These are phyloP conservation scores for Ambrosia hybrid DNA, from an alignment of 140 eudicot genomes.

Conservation along the genomic window DNA sequence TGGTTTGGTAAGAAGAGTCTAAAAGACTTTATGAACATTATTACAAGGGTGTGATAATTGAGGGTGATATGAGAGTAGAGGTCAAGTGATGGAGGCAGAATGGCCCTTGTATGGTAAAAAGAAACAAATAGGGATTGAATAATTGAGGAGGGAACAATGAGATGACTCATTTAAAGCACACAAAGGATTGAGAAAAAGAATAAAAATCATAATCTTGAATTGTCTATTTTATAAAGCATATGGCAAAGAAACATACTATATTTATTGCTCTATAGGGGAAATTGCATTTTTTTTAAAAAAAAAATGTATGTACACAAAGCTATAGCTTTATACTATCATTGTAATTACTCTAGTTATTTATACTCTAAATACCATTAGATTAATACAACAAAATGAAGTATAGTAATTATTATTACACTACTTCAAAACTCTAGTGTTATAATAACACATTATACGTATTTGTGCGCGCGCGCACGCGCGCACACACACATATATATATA, in stretches of 20 bases:
- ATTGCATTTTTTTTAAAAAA: no score
- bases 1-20: conserved; percentile 20
- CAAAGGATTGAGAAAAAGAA: conserved; percentile 18
- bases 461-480: no score
- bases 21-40: conserved; percentile 9
- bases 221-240: neutral
- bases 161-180: conserved; percentile 34
- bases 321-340: no score
- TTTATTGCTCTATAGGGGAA: no score
- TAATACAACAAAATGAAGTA: no score
- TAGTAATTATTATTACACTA: no score
- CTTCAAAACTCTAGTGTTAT: no score
- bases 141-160: conserved; percentile 31
- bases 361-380: no score
- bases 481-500: no score
- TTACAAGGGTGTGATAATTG: conserved; percentile 11
- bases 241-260: neutral
- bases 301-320: no score
- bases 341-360: no score
- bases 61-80: conserved; percentile 25
- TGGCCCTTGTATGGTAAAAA: conserved; percentile 33
- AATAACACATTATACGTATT: no score
- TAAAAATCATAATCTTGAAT: neutral
- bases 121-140: conserved; percentile 34
- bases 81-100: conserved; percentile 28